Evolutionary conservation across 108 stramenopile genomes (phyloP), one percentile per base, ranked within the genome.

Genomic region (Epipyxis sp.): DNA sequence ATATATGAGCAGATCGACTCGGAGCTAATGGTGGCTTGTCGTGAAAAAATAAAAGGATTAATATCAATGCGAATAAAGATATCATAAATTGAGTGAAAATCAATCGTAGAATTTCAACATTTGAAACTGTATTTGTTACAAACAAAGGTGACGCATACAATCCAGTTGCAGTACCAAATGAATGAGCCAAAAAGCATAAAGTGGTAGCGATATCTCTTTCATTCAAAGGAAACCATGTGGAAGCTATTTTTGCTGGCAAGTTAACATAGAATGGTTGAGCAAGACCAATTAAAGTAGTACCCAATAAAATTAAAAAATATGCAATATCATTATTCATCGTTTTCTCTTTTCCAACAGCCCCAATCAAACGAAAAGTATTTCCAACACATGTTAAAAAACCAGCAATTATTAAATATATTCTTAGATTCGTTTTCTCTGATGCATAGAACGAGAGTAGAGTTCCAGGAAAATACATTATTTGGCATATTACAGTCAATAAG

Each of bases 181-280:
- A 77, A 46, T 81, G 78, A 46, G 20, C 32, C 1, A 86, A 65
- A 3, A 77, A 59, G 16, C 59, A 79, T 13, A 86, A n/a, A 13
- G 42, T 44, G 1, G 83, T 76, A 13, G 86, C 81, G 0, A 77
- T 10, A 30, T 86, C 86, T 0, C 86, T 74, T 59, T 86, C 82
- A 0, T 81, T 1, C 0, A 20, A 42, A 1, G 76, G 41, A 37
- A 86, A 86, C 86, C 86, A 86, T 2, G 39, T 76, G 13, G 80
- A 71, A 1, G 80, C 80, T 43, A 74, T 57, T 0, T 44, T 42
- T n/a, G 81, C 80, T 10, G 86, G 86, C 32, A 72, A 37, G 45
- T 84, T 86, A 41, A 69, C 35, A n/a, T 81, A 84, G 3, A 77
- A 6, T 1, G 86, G 86, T 59, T 86, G 86, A 37, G 77, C 83